phyloP scores from a whole-genome alignment of 306 rosid genomes.

The Vigna unguiculata region DNA sequence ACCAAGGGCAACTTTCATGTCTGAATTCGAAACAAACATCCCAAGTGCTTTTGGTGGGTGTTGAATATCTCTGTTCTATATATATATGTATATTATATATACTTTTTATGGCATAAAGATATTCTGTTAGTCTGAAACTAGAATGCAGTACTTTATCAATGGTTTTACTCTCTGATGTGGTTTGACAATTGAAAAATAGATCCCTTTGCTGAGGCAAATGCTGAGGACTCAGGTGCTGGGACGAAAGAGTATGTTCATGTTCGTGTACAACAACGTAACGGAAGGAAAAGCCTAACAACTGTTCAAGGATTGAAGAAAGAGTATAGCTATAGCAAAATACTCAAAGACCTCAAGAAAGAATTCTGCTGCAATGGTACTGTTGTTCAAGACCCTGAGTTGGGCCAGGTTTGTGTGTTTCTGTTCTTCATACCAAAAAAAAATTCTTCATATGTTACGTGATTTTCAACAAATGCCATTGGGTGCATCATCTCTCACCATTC shows the following conservation, averaged over 20 bases:
- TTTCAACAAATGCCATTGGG: background rate
- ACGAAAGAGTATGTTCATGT: conserved; percentile 64
- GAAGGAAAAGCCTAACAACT: conserved; percentile 69
- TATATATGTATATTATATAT: background rate
- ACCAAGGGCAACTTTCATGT: conserved; percentile 60
- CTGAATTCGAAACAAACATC: conserved; percentile 54
- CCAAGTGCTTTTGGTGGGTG: conserved; percentile 58
- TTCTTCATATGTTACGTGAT: conserved; percentile 2
- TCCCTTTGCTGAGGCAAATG: conserved; percentile 73
- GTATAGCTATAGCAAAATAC: conserved; percentile 63
- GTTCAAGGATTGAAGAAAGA: conserved; percentile 67
- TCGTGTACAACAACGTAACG: conserved; percentile 63
- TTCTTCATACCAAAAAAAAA: background rate
- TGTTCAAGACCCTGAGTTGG: conserved; percentile 67
- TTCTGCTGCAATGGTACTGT: conserved; percentile 70
- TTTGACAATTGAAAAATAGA: conserved; percentile 44
- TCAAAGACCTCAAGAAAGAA: conserved; percentile 65
- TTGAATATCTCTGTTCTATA: conserved; percentile 2
- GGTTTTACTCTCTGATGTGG: conserved; percentile 21
- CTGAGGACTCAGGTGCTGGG: conserved; percentile 70
- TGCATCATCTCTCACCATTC: background rate
- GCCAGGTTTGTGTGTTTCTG: conserved; percentile 56
- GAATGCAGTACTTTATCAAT: conserved; percentile 3
- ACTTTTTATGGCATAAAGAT: background rate
- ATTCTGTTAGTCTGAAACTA: background rate